Evolutionary conservation across 441 rosid genomes (phyloP).

Genomic region (Gossypium aridum): DNA sequence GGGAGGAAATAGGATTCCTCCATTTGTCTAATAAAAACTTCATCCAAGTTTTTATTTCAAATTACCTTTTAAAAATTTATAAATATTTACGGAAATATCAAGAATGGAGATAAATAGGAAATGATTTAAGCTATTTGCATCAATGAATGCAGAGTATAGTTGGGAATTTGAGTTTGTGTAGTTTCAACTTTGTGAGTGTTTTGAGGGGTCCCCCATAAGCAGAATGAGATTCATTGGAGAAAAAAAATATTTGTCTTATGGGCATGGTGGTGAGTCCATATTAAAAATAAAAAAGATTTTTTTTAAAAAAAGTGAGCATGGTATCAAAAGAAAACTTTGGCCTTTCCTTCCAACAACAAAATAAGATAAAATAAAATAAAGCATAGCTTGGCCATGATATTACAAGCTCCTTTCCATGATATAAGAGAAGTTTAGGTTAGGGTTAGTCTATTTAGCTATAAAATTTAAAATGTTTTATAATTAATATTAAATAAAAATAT

Average conservation of each 20-base stretch:
- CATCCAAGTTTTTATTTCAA: not conserved
- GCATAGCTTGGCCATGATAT: not conserved
- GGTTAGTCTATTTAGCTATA: no score
- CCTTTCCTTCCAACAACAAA: not conserved
- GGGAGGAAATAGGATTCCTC: constrained; percentile 26
- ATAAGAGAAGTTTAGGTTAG: no score
- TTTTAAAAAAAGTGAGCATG: constrained; percentile 17
- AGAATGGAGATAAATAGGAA: not conserved
- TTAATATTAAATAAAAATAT: no score
- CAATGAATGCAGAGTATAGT: not conserved
- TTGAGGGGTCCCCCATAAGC: constrained; percentile 31
- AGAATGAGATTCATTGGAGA: constrained; percentile 40
- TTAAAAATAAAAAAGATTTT: constrained; percentile 10
- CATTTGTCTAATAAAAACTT: not conserved
- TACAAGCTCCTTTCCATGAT: no score
- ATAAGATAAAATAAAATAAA: not conserved
- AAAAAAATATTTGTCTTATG: constrained; percentile 15
- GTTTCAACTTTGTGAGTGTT: constrained; percentile 34
- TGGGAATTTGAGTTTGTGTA: constrained; percentile 12
- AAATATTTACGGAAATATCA: not conserved
- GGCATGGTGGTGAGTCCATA: constrained; percentile 47
- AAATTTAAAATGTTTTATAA: no score
- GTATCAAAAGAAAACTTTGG: constrained; percentile 19
- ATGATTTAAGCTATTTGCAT: not conserved
- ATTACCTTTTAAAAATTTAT: not conserved